Base-by-base conservation (phyloP, 2,329 filamentous ascomycete genomes). In the Periconia digitata region DNA sequence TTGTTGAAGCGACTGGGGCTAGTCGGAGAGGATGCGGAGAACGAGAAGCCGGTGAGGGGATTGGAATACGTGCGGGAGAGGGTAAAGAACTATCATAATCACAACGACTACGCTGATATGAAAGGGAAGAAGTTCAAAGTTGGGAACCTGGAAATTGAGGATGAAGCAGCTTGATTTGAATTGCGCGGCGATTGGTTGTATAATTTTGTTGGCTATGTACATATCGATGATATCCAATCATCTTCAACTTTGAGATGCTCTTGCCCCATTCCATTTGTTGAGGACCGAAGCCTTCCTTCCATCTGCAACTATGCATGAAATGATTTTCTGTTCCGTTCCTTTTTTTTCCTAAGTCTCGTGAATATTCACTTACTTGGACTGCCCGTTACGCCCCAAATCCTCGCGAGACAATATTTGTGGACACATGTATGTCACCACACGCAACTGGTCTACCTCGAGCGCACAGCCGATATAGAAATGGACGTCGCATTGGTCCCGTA, bases 41-140 rank as follows among this genome's bases (percentile, higher is more conserved):
- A 61, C 8, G 61, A 47, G 1, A 53, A 53, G 35, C 65, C 68
- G 5, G 67, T 75, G 6, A 67, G 66, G 21, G 72, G 72, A 0
- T 37, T 72, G 21, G 65, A 74, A 51, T 75, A 75, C 57, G 72
- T 75, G 27, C 60, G 72, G 16, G 68, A 72, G 45, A 57, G 72
- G 22, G 72, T 75, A 2, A 74, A 69, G 61, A 61, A 73, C 38
- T 74, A 74, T 46, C 72, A 74, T 41, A 51, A 73, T 40, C 67
- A 73, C 39, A 63, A 53, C 1, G 67, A 74, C 24, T 74, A 74
- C 49, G 69, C 63, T 0, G 69, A 74, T 45, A 70, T 63, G 55
- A 73, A 65, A 49, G 72, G 71, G 7, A 63, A 70, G 57, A 72
- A 58, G 27, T 74, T 74, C 46, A 71, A 67, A 37, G 62, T 74